Percentiles rank a stretch among this genome's conserved stretches.
Evolutionary conservation across 371 early-diverging fungal genomes (phyloP).

Genomic region (Cokeromyces recurvatus): DNA sequence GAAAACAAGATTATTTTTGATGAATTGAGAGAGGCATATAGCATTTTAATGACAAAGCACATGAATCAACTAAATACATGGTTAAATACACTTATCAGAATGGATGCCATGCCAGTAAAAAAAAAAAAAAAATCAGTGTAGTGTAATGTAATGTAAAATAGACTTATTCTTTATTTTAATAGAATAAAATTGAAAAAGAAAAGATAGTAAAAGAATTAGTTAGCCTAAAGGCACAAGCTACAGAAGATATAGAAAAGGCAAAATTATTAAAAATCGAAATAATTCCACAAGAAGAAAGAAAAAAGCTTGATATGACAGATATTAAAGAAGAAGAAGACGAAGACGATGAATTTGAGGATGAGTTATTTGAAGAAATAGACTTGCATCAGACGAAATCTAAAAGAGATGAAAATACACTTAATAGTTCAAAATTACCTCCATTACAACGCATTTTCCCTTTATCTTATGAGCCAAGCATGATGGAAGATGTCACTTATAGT

Average conservation of each 20-base stretch:
- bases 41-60: slow-evolving; percentile 44
- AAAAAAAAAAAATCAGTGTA: too few species aligned
- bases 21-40: slow-evolving; percentile 56
- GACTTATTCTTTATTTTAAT: too few species aligned
- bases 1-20: slow-evolving; percentile 59
- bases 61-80: slow-evolving; percentile 40
- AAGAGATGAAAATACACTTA: background rate
- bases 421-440: slow-evolving; percentile 28
- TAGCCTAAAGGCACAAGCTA: slow-evolving; percentile 31
- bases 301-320: too few species aligned
- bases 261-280: slow-evolving; percentile 45
- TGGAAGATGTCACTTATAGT: slow-evolving; percentile 43
- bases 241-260: slow-evolving; percentile 44
- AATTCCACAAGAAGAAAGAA: background rate
- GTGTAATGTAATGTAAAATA: too few species aligned
- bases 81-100: slow-evolving; percentile 46
- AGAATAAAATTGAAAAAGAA: slow-evolving; percentile 35
- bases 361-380: slow-evolving; percentile 56
- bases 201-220: slow-evolving; percentile 33
- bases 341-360: slow-evolving; percentile 49
- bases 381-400: slow-evolving; percentile 7
- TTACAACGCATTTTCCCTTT: slow-evolving; percentile 43
- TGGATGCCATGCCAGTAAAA: slow-evolving; percentile 35
- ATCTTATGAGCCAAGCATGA: slow-evolving; percentile 42
- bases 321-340: slow-evolving; percentile 24